Base-by-base conservation (phyloP, 257 asterid species). In the Capsicum pubescens region DNA sequence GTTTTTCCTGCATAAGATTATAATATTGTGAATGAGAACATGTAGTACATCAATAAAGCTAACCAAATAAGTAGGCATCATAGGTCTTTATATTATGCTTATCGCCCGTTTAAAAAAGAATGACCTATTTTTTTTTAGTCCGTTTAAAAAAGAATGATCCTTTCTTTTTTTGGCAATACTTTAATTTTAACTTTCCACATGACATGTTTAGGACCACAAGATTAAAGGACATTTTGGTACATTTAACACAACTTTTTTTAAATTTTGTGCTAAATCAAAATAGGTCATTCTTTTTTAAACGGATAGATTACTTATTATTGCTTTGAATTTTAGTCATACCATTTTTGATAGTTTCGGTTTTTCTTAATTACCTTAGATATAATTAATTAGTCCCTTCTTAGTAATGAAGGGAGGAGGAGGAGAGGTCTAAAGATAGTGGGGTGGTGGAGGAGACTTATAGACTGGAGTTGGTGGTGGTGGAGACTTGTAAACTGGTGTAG, bases 371-470 rank as follows among this genome's bases (percentile, higher is more conserved):
- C 77, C 77, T 68, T 6, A 7, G 1, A 15, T 2, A 14, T 39
- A 2, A 14, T 68, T 19, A 68, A 68, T 26, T 26, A 26, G 26
- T 39, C 52, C 4, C 54, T 39, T 68, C 52, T 36, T 68, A 68
- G 77, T 68, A 68, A 68, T 39, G 54, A 26, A 8, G 13, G 77
- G 77, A 39, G 77, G 77, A 68, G 77, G 77, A 5, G 54, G 77
- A 8, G 77, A 68, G 10, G 54, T 36, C 7, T 68, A 68, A 68
- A 15, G 1, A 68, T 68, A 68, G 77, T 68, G 72, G 10, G 76
- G 76, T 67, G 76, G 50, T 13, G 72, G 72, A 14, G 76, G 76
- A 0, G 76, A 35, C 6, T 35, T 67, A 12, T 67, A 66, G 4
- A 67, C 50, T 0, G 74, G 74, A 13, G 74, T 35, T 67, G 74